Conservation (phyloP, 495 filamentous ascomycete species). For the Neurospora sublineolata region DNA sequence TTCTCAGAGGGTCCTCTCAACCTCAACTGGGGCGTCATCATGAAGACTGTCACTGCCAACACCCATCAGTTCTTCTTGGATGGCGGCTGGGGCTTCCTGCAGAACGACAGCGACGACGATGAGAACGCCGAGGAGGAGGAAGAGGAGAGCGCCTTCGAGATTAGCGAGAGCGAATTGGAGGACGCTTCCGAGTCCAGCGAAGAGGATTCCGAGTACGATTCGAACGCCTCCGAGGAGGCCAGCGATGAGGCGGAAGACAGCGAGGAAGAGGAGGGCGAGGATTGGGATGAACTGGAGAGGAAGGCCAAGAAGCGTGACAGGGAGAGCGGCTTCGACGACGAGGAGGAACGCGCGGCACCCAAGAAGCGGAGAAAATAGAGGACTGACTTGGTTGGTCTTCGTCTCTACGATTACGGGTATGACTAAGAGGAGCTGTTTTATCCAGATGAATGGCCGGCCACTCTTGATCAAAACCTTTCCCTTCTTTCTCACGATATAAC, state of each 20-base stretch:
- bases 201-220: constrained; percentile 87
- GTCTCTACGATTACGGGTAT: not conserved
- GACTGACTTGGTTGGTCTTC: not conserved
- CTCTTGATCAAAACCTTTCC: too few relatives aligned
- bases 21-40: constrained; percentile 96
- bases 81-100: constrained; percentile 91
- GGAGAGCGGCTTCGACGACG: constrained; percentile 61
- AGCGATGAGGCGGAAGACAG: constrained; percentile 50
- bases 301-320: constrained; percentile 83
- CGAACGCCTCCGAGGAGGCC: constrained; percentile 70
- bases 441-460: too few relatives aligned
- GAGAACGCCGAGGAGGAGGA: constrained; percentile 64
- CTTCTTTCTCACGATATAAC: not conserved
- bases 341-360: constrained; percentile 30
- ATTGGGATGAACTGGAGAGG: constrained; percentile 85
- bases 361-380: constrained; percentile 30
- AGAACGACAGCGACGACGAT: constrained; percentile 78
- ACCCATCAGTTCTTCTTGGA: constrained; percentile 91
- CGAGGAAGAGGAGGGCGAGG: constrained; percentile 75
- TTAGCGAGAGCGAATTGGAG: constrained; percentile 70
- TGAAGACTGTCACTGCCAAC: constrained; percentile 95
- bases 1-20: constrained; percentile 94
- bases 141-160: constrained; percentile 87
- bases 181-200: constrained; percentile 68
- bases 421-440: too few relatives aligned